These are phyloP conservation scores for Leccinum pellstonianum DNA, from an alignment of 768 basidiomycete species.

Conservation along the genomic window DNA sequence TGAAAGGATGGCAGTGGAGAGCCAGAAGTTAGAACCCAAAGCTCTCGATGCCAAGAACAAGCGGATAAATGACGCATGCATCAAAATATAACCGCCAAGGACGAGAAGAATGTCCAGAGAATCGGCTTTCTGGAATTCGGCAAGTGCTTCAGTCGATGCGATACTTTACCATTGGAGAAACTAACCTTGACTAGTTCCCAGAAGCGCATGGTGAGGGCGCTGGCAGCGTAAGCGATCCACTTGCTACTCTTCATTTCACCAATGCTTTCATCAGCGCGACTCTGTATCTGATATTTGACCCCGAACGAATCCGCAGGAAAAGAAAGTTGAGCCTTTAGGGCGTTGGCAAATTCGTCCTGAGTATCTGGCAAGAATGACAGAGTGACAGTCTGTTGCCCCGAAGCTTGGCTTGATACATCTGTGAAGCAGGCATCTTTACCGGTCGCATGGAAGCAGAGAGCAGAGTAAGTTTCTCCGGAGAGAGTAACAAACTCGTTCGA, in stretches of 20 bases:
- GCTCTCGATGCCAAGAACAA: constrained; percentile 86
- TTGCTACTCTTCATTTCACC: constrained; percentile 76
- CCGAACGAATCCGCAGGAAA: constrained; percentile 39
- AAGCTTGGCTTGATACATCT: constrained; percentile 31
- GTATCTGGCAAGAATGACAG: constrained; percentile 50
- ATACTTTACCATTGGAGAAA: constrained; percentile 13
- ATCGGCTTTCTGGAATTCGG: constrained; percentile 71
- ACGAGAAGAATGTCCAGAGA: constrained; percentile 95
- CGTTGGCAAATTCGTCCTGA: constrained; percentile 49
- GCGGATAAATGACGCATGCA: constrained; percentile 94
- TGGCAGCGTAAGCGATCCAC: constrained; percentile 87
- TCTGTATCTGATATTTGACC: constrained; percentile 53
- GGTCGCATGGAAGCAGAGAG: constrained; percentile 48
- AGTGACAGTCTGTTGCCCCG: constrained; percentile 45
- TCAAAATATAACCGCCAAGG: constrained; percentile 88
- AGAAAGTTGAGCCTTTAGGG: constrained; percentile 32
- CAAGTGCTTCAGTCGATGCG: constrained; percentile 12
- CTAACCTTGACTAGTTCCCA: constrained; percentile 79
- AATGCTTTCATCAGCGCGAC: constrained; percentile 47
- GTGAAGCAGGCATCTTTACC: constrained; percentile 40
- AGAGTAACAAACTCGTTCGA: constrained; percentile 39
- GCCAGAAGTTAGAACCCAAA: constrained; percentile 75
- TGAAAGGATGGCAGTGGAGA: constrained; percentile 69
- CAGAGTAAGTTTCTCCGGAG: constrained; percentile 47
- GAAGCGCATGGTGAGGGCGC: constrained; percentile 75